Base-by-base conservation (phyloP, 768 basidiomycete species). In the Naematelia encephala region DNA sequence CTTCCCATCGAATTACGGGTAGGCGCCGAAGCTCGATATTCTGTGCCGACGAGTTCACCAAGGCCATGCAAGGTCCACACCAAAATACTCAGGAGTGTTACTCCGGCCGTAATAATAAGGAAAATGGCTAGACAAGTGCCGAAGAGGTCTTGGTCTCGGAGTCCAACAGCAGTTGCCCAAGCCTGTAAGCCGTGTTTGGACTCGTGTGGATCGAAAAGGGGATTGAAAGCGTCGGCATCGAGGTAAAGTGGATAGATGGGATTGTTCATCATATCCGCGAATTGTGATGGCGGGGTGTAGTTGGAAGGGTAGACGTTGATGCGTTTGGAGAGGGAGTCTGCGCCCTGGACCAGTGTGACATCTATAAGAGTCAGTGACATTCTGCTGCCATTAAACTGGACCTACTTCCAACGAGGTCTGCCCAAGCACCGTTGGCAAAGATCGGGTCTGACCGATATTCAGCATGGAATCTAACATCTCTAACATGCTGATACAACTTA, bases 391-490 rank as follows among this genome's bases (percentile, higher is more conserved):
- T 50, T 26, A 27, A 5, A 29, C 55, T 44, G 53, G 51, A 71
- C 76, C 58, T 46, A 78, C 77, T 80, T 66, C 77, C 77, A 14
- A 79, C 63, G 26, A 81, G 72, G 25, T 85, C 88, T 14, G 93
- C 84, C 94, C 94, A 98, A 0, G 91, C 86, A 5, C 89, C 87
- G 70, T 90, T 87, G 10, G 87, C 84, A 47, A 96, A 80, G 42
- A 97, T 80, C n/a, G 94, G 93, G 78, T 97, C 92, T 93, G 72
- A 34, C 43, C 16, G 11, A 56, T 5, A 51, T 22, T 49, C 54
- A 46, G 50, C 23, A 22, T 25, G 12, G 16, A 16, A 5, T 39
- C 34, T 16, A 39, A 16, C 8, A 39, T 39, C 8, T 39, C 50
- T 25, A 56, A 30, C 14, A 1, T 5, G 42, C 5, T 13, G 10